Evolutionary conservation across 257 asterid genomes (phyloP).

Genomic region (Solanum habrochaites): DNA sequence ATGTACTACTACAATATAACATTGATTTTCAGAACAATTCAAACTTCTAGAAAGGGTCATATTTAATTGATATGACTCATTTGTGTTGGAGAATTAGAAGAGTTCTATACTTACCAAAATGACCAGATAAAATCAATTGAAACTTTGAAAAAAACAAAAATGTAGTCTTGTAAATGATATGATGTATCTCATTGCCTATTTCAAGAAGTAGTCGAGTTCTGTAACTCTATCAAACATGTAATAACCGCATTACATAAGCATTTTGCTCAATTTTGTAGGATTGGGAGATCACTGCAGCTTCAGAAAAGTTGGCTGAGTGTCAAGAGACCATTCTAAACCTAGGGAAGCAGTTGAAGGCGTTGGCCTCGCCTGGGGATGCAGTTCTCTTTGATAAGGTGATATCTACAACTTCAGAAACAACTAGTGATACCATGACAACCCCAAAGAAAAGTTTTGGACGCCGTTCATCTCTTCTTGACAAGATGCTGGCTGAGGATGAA

Average conservation of each 20-base stretch:
- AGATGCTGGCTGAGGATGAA: conserved; percentile 63
- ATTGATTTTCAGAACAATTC: not conserved
- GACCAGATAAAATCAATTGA: not conserved
- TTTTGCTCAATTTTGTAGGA: conserved; percentile 32
- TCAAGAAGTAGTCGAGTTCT: not conserved
- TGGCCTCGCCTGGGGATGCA: conserved; percentile 56
- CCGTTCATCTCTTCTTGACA: conserved; percentile 57
- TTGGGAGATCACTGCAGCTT: conserved; percentile 68
- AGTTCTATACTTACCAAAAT: not conserved
- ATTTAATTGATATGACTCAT: not conserved
- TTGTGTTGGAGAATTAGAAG: not conserved
- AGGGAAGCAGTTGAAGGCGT: conserved; percentile 80
- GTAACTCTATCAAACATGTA: not conserved
- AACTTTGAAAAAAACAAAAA: not conserved
- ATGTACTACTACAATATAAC: not conserved
- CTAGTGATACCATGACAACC: conserved; percentile 19
- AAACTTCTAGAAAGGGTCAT: not conserved
- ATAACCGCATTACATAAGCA: not conserved
- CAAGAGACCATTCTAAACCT: conserved; percentile 77
- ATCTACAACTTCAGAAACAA: conserved; percentile 21
- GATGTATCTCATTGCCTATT: not conserved
- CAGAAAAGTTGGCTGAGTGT: conserved; percentile 81
- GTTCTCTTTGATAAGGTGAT: conserved; percentile 38
- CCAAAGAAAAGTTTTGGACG: conserved; percentile 23
- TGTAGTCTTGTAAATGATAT: not conserved